phyloP scores from a whole-genome alignment of 345 rosid species.

The Carallia brachiata region DNA sequence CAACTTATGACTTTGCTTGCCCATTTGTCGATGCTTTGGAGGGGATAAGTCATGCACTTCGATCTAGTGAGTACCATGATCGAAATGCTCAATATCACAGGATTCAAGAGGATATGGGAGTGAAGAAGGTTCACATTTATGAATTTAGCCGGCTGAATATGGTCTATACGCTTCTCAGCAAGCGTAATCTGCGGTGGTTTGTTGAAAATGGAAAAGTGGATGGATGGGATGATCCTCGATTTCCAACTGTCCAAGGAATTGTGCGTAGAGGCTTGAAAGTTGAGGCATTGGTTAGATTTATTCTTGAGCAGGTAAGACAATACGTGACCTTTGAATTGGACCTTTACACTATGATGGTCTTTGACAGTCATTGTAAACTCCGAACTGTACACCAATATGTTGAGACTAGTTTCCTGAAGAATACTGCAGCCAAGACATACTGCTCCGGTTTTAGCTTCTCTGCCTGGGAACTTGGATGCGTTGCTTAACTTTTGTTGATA shows the following conservation, averaged over 20 bases:
- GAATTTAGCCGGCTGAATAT: conserved; percentile 88
- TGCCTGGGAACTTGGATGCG: not conserved
- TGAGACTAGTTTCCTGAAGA: not conserved
- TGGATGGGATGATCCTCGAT: conserved; percentile 98
- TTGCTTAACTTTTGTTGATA: not conserved
- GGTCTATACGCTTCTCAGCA: conserved; percentile 89
- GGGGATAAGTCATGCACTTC: conserved; percentile 87
- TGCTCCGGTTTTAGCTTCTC: not conserved
- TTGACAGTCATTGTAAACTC: not conserved
- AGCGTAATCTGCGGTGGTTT: conserved; percentile 95
- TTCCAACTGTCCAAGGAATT: conserved; percentile 98
- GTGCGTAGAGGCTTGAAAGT: conserved; percentile 86
- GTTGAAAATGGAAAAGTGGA: conserved; percentile 80
- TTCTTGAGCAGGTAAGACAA: conserved; percentile 77
- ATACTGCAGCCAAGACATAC: not conserved
- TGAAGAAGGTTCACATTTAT: conserved; percentile 62
- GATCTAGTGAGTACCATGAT: conserved; percentile 88
- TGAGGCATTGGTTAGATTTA: conserved; percentile 87
- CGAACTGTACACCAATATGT: not conserved
- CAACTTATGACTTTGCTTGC: conserved; percentile 99
- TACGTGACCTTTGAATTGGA: not conserved
- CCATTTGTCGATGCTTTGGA: conserved; percentile 84
- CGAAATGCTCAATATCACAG: conserved; percentile 80
- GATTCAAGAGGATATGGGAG: conserved; percentile 81
- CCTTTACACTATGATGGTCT: not conserved